A percentile compares a stretch with the other conserved stretches of the same genome.
Conservation (phyloP, 495 filamentous ascomycete genomes). For the Cryomyces minteri region DNA sequence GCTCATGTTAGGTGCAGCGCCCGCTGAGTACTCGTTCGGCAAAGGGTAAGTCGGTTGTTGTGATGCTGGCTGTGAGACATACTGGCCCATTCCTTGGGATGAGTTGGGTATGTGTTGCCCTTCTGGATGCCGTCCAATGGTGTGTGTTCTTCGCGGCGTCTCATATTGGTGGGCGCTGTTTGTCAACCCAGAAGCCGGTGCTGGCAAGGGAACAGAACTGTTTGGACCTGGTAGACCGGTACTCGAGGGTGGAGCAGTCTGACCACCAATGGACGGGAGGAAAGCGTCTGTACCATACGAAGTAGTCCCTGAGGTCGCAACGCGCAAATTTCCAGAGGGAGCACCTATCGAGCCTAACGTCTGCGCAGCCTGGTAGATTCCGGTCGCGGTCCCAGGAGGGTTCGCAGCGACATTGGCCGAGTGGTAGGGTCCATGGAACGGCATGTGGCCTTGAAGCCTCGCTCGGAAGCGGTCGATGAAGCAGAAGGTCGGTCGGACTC, state of each 20-base stretch:
- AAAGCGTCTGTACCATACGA: constrained; percentile 19
- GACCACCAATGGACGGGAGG: constrained; percentile 11
- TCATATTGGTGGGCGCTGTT: constrained; percentile 29
- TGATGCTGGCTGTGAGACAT: constrained; percentile 12
- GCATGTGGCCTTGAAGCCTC: constrained; percentile 1
- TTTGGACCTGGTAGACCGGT: constrained; percentile 21
- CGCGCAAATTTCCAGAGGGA: constrained; percentile 21
- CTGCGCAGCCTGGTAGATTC: constrained; percentile 25
- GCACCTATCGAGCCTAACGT: constrained; percentile 30
- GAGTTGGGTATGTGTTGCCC: constrained; percentile 63
- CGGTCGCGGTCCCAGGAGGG: constrained; percentile 8
- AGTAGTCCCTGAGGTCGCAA: constrained; percentile 18
- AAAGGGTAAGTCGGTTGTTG: constrained; percentile 30
- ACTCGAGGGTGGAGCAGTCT: constrained; percentile 15
- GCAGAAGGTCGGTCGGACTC: no score
- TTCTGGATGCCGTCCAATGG: constrained; percentile 38
- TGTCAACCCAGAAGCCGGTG: constrained; percentile 2
- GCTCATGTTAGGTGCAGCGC: constrained; percentile 39
- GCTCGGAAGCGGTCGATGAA: no score
- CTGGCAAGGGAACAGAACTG: constrained; percentile 14
- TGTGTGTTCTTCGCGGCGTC: constrained; percentile 31
- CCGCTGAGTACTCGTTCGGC: constrained; percentile 32
- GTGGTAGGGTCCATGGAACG: constrained; percentile 8
- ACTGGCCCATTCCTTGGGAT: constrained; percentile 22
- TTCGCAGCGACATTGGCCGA: neutral